Base-by-base conservation (phyloP, 148 eudicot species). In the Silene uniflora region DNA sequence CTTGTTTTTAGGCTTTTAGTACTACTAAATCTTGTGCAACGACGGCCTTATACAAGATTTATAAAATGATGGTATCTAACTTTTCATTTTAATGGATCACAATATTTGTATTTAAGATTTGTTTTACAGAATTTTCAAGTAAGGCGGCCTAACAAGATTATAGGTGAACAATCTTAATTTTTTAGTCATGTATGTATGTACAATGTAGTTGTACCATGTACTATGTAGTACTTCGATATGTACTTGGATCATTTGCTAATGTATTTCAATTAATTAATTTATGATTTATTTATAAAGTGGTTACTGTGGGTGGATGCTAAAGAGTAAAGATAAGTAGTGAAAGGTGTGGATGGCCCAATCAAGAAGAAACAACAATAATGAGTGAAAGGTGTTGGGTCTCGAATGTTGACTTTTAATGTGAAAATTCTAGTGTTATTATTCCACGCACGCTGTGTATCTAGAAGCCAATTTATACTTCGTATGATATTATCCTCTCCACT, bases 271-370 rank as follows among this genome's bases (percentile, higher is more conserved):
- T 2, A 32, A 32, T 32, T 39, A 39, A 39, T 39, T 39, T 39
- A 39, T 7, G 10, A 39, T 39, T 39, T 6, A 7, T 39, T 6
- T 39, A 39, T 39, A 39, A 6, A 39, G 10, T 39, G 0, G 44
- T 39, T 39, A 39, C 1, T 12, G 13, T 69, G 32, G 73, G 73
- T 71, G 73, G 73, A 49, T 52, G 62, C 62, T 71, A 71, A 71
- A 71, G 73, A 54, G 24, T 71, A 71, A 71, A 71, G 73, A 54
- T 71, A 54, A 54, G 61, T 70, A 24, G 22, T 25, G 62, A 52
- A 55, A 52, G 73, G 61, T 71, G 73, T 71, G 9, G 73, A 71
- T 71, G 61, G 61, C 1, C 46, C 52, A 58, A 42, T 67, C 23
- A 73, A 19, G 61, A 73, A 74, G 70, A 23, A 46, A 62, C 10